A percentile compares a stretch with the other conserved stretches of the same genome.
These are phyloP conservation scores for Chaetomiaceae sp. DNA, from an alignment of 2,329 filamentous ascomycete genomes.

Conservation along the genomic window DNA sequence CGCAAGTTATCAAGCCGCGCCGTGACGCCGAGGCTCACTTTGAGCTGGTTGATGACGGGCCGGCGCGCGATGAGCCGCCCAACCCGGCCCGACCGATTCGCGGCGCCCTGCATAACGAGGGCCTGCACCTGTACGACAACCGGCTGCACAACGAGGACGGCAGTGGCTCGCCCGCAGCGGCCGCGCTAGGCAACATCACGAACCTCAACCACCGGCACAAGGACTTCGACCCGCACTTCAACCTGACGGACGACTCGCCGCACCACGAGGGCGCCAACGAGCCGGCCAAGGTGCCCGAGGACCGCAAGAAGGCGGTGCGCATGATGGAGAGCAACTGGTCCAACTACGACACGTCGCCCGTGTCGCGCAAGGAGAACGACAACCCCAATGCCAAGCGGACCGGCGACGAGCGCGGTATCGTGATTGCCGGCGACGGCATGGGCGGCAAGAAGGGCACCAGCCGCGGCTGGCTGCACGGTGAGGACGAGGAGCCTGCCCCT, in stretches of 20 bases:
- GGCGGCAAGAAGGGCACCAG: conserved; percentile 54
- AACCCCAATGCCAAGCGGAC: conserved; percentile 30
- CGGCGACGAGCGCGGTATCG: conserved; percentile 36
- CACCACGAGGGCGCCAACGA: conserved; percentile 35
- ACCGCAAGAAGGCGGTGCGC: conserved; percentile 65
- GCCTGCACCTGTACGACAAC: conserved; percentile 71
- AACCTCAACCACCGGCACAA: conserved; percentile 70
- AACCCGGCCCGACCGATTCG: conserved; percentile 41
- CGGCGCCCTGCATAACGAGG: conserved; percentile 61
- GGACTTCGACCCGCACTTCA: conserved; percentile 74
- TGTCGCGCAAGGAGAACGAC: conserved; percentile 49
- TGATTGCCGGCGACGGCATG: conserved; percentile 61
- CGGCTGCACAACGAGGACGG: conserved; percentile 63
- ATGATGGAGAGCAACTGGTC: conserved; percentile 67
- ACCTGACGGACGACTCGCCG: conserved; percentile 65
- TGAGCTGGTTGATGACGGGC: conserved; percentile 72
- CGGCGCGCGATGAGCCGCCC: conserved; percentile 44
- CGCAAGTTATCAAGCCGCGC: conserved; percentile 62
- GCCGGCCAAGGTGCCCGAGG: conserved; percentile 47
- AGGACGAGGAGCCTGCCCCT: conserved; percentile 39
- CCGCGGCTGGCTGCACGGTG: conserved; percentile 56
- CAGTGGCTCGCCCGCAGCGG: conserved; percentile 34
- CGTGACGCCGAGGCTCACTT: conserved; percentile 81
- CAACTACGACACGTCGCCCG: conserved; percentile 51
- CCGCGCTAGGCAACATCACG: conserved; percentile 61